phyloP scores from a whole-genome alignment of 1,284 basidiomycete species.

The Sparassis latifolia region DNA sequence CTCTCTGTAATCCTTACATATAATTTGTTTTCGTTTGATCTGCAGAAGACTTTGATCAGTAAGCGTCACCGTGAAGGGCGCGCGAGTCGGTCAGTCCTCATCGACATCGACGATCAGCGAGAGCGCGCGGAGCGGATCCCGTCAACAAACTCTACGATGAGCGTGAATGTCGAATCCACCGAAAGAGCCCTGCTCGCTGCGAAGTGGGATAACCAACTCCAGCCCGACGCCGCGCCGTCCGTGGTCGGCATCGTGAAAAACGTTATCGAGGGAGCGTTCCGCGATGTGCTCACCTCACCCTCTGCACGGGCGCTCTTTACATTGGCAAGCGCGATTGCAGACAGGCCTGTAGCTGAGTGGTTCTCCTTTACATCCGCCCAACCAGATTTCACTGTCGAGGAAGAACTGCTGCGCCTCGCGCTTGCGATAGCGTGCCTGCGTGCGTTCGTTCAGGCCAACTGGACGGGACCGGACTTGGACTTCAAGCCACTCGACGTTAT shows the following conservation, averaged over 20 bases:
- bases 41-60: no score
- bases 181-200: constrained; percentile 49
- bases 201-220: constrained; percentile 46
- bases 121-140: no score
- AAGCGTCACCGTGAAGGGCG: no score
- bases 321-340: constrained; percentile 18
- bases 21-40: no score
- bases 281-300: constrained; percentile 44
- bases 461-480: constrained; percentile 90
- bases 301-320: constrained; percentile 41
- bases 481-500: constrained; percentile 51
- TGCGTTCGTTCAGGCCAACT: constrained; percentile 91
- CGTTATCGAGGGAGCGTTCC: constrained; percentile 32
- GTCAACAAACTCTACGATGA: constrained; percentile 18
- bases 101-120: no score
- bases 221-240: constrained; percentile 18
- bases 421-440: constrained; percentile 80
- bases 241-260: constrained; percentile 23
- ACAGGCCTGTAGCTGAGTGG: constrained; percentile 30
- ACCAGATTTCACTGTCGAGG: constrained; percentile 17
- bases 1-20: no score
- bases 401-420: constrained; percentile 54
- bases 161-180: constrained; percentile 28
- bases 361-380: constrained; percentile 25
- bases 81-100: no score